Evolutionary conservation across 495 filamentous ascomycete genomes (phyloP).

Genomic region (Hypomontagnella monticulosa): DNA sequence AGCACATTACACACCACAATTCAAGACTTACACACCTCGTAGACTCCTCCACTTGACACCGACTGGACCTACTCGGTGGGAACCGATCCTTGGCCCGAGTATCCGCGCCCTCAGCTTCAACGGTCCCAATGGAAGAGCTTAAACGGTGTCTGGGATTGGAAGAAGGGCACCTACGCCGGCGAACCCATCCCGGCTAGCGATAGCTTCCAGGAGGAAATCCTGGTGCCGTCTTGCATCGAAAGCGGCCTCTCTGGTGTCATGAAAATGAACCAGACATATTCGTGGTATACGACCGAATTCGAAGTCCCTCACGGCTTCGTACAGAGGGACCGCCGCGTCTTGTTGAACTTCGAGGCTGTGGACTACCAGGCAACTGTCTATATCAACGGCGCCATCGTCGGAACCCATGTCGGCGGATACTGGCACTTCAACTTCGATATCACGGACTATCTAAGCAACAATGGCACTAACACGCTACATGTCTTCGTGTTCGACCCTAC

Average conservation of each 20-base stretch:
- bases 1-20: neutral
- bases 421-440: constrained; percentile 69
- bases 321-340: constrained; percentile 45
- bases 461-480: constrained; percentile 64
- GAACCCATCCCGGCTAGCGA: constrained; percentile 43
- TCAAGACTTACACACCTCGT: constrained; percentile 23
- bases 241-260: constrained; percentile 63
- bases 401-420: constrained; percentile 69
- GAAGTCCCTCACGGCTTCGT: constrained; percentile 60
- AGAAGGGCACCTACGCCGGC: constrained; percentile 52
- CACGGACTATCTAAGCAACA: constrained; percentile 56
- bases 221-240: constrained; percentile 74
- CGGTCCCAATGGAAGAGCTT: constrained; percentile 69
- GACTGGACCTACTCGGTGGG: constrained; percentile 70
- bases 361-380: constrained; percentile 74
- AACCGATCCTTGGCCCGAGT: constrained; percentile 71
- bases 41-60: constrained; percentile 63
- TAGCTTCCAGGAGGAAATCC: constrained; percentile 56
- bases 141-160: constrained; percentile 75
- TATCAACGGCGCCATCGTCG: constrained; percentile 65
- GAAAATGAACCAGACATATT: constrained; percentile 57
- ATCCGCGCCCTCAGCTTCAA: constrained; percentile 69
- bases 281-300: constrained; percentile 70
- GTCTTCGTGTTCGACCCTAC: constrained; percentile 75
- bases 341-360: constrained; percentile 75